phyloP scores from a whole-genome alignment of 805 yeast species.

The Isabelozyma gotoi region DNA sequence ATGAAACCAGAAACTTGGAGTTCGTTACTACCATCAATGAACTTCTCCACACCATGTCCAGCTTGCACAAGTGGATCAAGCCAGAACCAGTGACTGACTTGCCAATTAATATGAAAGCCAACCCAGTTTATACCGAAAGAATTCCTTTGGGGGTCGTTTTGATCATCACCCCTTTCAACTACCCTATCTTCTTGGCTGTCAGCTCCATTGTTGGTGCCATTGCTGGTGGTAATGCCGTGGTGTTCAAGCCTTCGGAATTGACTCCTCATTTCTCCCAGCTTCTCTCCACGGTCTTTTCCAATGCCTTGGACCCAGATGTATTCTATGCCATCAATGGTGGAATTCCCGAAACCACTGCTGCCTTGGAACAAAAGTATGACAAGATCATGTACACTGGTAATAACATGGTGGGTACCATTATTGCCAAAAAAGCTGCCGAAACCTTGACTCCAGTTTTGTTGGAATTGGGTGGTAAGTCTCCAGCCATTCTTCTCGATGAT shows the following conservation, averaged over 20 bases:
- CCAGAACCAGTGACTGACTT: conserved; percentile 42
- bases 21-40: conserved; percentile 51
- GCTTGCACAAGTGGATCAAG: conserved; percentile 60
- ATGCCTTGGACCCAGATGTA: conserved; percentile 55
- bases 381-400: conserved; percentile 88
- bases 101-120: conserved; percentile 33
- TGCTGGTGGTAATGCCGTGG: conserved; percentile 82
- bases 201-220: conserved; percentile 76
- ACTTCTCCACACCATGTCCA: conserved; percentile 55
- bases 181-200: conserved; percentile 64
- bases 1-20: conserved; percentile 67
- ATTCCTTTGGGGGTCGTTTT: conserved; percentile 64
- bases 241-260: conserved; percentile 73
- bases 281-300: conserved; percentile 54
- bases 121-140: conserved; percentile 32
- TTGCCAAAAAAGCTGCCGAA: conserved; percentile 82
- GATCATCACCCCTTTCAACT: conserved; percentile 78
- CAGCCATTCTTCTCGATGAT: conserved; percentile 64
- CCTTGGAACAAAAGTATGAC: conserved; percentile 69
- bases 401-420: conserved; percentile 68
- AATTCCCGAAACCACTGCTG: conserved; percentile 54
- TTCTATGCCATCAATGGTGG: conserved; percentile 73
- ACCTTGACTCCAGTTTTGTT: conserved; percentile 75
- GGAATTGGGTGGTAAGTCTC: conserved; percentile 93
- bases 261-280: conserved; percentile 60